These are phyloP conservation scores for Xylaria sp. DNA, from an alignment of 2,329 filamentous ascomycete species.

Conservation along the genomic window DNA sequence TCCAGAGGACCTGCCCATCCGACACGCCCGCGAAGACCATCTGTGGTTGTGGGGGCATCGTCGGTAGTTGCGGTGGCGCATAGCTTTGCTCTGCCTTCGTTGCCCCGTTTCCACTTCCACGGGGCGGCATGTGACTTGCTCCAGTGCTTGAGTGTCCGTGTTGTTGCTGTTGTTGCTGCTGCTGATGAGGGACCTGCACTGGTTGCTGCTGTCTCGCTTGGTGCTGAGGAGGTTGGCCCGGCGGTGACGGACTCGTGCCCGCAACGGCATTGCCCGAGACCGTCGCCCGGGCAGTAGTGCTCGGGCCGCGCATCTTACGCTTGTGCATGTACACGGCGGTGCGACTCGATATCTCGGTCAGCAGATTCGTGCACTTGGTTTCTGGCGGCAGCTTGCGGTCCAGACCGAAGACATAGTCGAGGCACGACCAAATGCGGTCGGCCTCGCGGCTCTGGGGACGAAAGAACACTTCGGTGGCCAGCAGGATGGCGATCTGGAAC, in stretches of 20 bases:
- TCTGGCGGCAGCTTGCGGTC: conserved; percentile 61
- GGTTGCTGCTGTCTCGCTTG: conserved; percentile 28
- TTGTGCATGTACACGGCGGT: conserved; percentile 68
- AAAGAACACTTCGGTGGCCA: conserved; percentile 74
- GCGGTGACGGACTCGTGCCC: conserved; percentile 38
- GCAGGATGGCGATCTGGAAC: conserved; percentile 75
- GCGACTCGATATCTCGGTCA: conserved; percentile 70
- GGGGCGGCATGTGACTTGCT: conserved; percentile 9
- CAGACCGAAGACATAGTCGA: conserved; percentile 77
- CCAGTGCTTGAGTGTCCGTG: neutral
- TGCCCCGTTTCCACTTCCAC: neutral
- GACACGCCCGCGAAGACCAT: conserved; percentile 60
- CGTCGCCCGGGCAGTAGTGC: conserved; percentile 54
- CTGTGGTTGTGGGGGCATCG: conserved; percentile 30
- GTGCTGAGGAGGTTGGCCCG: conserved; percentile 22
- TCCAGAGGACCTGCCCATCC: conserved; percentile 60
- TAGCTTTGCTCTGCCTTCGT: conserved; percentile 29
- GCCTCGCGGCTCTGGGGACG: conserved; percentile 67
- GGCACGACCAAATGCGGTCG: conserved; percentile 73
- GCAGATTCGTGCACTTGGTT: conserved; percentile 68
- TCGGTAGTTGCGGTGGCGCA: neutral
- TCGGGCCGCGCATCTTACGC: conserved; percentile 65
- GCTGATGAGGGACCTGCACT: conserved; percentile 1
- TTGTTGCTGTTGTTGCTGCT: conserved; percentile 20
- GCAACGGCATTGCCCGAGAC: conserved; percentile 51